Evolutionary conservation across 345 rosid species (phyloP).

Genomic region (Trapa incisa): DNA sequence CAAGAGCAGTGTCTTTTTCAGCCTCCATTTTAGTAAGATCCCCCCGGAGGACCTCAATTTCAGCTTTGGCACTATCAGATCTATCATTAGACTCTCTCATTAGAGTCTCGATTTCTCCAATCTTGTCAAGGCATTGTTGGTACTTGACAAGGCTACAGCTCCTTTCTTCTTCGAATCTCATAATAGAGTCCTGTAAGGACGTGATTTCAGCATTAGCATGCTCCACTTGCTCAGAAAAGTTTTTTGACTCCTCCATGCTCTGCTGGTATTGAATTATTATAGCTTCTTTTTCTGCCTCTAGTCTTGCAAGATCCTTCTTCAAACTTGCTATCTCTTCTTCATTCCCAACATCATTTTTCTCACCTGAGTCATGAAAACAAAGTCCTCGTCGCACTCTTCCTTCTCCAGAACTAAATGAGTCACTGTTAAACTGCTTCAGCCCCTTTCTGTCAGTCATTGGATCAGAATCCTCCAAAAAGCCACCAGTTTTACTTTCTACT

Average conservation of each 20-base stretch:
- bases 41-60: constrained; percentile 52
- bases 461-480: constrained; percentile 51
- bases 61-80: constrained; percentile 47
- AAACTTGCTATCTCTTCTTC: constrained; percentile 65
- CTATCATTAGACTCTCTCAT: background rate
- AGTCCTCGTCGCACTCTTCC: constrained; percentile 70
- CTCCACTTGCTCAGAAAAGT: constrained; percentile 49
- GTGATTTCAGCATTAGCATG: constrained; percentile 71
- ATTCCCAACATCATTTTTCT: constrained; percentile 43
- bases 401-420: constrained; percentile 34
- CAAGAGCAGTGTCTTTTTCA: constrained; percentile 53
- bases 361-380: constrained; percentile 48
- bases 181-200: constrained; percentile 49
- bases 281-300: constrained; percentile 88
- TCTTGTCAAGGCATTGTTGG: constrained; percentile 33
- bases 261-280: constrained; percentile 54
- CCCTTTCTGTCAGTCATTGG: constrained; percentile 38
- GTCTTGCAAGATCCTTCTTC: constrained; percentile 64
- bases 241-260: constrained; percentile 53
- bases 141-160: constrained; percentile 49
- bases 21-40: constrained; percentile 60
- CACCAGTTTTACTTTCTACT: constrained; percentile 44
- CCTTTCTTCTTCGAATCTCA: constrained; percentile 49
- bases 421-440: constrained; percentile 36
- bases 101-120: background rate